Evolutionary conservation across 2,329 filamentous ascomycete species (phyloP).

Genomic region (Ophiocordyceps australis): DNA sequence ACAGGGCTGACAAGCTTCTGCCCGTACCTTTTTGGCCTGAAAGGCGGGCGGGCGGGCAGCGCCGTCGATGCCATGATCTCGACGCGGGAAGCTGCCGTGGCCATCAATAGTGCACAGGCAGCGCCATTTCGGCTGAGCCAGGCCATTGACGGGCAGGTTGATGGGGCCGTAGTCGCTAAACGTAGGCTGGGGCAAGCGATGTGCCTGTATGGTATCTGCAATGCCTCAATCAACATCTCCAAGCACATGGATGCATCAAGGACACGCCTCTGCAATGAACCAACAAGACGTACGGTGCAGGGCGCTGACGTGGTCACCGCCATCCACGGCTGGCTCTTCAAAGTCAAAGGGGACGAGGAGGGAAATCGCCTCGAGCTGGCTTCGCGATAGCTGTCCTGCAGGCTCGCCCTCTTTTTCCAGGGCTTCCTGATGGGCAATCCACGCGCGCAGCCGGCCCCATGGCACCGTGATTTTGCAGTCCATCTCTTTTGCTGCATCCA

Average conservation of each 20-base stretch:
- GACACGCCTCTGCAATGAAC: too few relatives aligned
- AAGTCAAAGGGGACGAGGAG: constrained; percentile 15
- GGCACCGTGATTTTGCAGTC: constrained; percentile 7
- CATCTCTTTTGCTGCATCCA: too few relatives aligned
- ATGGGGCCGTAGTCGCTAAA: constrained; percentile 5
- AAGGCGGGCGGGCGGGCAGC: constrained; percentile 17
- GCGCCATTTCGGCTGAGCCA: constrained; percentile 7
- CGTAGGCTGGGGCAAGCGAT: constrained; percentile 1
- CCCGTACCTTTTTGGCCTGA: constrained; percentile 23
- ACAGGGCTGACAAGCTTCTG: too few relatives aligned
- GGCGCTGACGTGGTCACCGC: constrained; percentile 10
- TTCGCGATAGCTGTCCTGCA: constrained; percentile 17
- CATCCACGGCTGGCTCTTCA: constrained; percentile 10
- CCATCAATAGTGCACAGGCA: constrained; percentile 8
- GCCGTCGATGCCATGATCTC: constrained; percentile 15
- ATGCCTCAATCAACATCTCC: not conserved
- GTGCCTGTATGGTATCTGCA: constrained; percentile 5
- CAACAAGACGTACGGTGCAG: constrained; percentile 12
- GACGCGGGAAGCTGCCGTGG: constrained; percentile 7
- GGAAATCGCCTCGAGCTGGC: constrained; percentile 20
- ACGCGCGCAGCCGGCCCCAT: constrained; percentile 17
- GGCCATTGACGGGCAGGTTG: constrained; percentile 7
- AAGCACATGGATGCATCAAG: not conserved
- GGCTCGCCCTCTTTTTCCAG: constrained; percentile 10
- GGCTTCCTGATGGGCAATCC: constrained; percentile 20